A percentile compares a stretch with the other conserved stretches of the same genome.
phyloP scores from a whole-genome alignment of 768 basidiomycete genomes.

The Kwoniella sp. region DNA sequence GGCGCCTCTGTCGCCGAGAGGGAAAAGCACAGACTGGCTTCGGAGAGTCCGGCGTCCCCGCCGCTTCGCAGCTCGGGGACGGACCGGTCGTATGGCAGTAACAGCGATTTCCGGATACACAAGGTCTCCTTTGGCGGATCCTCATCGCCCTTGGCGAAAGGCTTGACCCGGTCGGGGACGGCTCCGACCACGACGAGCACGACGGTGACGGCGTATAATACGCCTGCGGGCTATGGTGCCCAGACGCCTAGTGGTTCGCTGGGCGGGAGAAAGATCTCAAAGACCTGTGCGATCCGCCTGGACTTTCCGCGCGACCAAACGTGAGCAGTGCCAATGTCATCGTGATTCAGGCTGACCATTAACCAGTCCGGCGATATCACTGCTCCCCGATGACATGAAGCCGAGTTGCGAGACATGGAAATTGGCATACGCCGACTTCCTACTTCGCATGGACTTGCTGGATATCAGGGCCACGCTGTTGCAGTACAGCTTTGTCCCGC shows the following conservation, averaged over 20 bases:
- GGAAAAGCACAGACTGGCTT: neutral
- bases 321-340: slow-evolving; percentile 1
- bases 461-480: slow-evolving; percentile 22
- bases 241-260: slow-evolving; percentile 7
- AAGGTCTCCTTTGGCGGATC: slow-evolving; percentile 16
- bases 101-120: neutral
- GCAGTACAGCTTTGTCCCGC: slow-evolving; percentile 18
- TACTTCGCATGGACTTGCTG: slow-evolving; percentile 34
- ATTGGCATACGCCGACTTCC: slow-evolving; percentile 41
- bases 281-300: slow-evolving; percentile 20
- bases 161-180: slow-evolving; percentile 3
- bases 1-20: too few species aligned
- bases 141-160: slow-evolving; percentile 6
- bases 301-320: slow-evolving; percentile 22
- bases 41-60: slow-evolving; percentile 6
- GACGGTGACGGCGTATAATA: slow-evolving; percentile 3
- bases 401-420: slow-evolving; percentile 31
- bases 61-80: slow-evolving; percentile 8
- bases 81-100: slow-evolving; percentile 7
- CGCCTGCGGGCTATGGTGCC: neutral
- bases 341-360: neutral
- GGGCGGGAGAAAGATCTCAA: slow-evolving; percentile 6
- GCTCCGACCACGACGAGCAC: neutral
- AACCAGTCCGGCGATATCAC: slow-evolving; percentile 17
- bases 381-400: slow-evolving; percentile 20